Evolutionary conservation across 2,329 filamentous ascomycete genomes (phyloP).

Genomic region (Venturia oleaginea): DNA sequence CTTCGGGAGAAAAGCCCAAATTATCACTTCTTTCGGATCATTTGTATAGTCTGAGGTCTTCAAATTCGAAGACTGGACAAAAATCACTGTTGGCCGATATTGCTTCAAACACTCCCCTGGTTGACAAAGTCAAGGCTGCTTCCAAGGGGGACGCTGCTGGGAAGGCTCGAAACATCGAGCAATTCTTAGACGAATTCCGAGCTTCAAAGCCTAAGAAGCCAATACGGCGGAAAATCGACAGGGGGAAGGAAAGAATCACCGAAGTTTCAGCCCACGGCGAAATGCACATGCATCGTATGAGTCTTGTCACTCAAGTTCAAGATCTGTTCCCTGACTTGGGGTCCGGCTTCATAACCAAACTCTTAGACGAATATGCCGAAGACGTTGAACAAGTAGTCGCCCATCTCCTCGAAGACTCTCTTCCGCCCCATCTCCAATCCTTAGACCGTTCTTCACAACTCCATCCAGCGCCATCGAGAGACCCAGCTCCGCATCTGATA

Average conservation of each 20-base stretch:
- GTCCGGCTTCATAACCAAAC: constrained; percentile 67
- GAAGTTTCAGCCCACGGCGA: constrained; percentile 32
- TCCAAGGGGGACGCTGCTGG: background rate
- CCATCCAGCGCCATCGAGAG: constrained; percentile 16
- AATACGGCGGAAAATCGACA: constrained; percentile 50
- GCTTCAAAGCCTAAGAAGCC: constrained; percentile 45
- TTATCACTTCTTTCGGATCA: constrained; percentile 72
- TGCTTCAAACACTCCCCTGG: constrained; percentile 68
- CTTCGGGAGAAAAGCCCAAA: constrained; percentile 58
- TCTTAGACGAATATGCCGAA: constrained; percentile 71
- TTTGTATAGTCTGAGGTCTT: constrained; percentile 70
- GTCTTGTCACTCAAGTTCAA: constrained; percentile 79
- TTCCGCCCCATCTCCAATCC: constrained; percentile 58
- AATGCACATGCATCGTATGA: constrained; percentile 73
- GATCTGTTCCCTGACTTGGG: constrained; percentile 87
- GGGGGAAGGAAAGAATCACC: constrained; percentile 49
- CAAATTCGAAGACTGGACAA: constrained; percentile 37
- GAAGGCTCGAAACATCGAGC: constrained; percentile 48
- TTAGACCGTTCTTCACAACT: constrained; percentile 57
- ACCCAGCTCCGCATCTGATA: constrained; percentile 35
- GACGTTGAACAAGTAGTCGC: constrained; percentile 71
- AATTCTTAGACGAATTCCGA: constrained; percentile 50
- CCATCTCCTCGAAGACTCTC: constrained; percentile 67
- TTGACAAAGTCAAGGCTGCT: constrained; percentile 45
- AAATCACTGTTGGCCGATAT: constrained; percentile 64